Evolutionary conservation across 768 basidiomycete genomes (phyloP), one percentile per base, ranked within the genome.

Genomic region (Lactarius pseudohatsudake): DNA sequence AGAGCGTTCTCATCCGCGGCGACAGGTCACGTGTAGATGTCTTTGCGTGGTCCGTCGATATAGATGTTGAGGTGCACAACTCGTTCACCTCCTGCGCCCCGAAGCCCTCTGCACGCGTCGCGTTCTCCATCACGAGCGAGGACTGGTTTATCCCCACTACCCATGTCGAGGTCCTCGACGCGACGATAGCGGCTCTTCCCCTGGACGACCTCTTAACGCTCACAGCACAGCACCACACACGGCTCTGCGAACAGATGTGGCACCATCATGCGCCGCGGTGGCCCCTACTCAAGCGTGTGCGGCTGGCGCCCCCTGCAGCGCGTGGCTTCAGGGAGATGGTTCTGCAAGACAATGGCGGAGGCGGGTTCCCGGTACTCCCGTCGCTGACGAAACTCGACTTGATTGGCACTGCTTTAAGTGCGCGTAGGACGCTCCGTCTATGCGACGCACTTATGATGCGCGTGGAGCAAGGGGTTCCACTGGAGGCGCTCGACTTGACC

Each of bases 1-100:
- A 54, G 28, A 67, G 58, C 32, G 36, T 64, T 15, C 15, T 50
- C n/a, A 13, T 59, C 30, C 36, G 45, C 18, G 43, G 57, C 13
- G 32, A 34, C 7, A 10, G 18, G n/a, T 32, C 43, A 13, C 45
- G 22, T 9, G 15, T 43, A 16, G 34, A 59, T 5, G 45, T 64
- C 38, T 22, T 57, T 38, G 28, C 45, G 45, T 64, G 64, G 64
- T 28, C 56, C 7, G 57, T 18, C 6, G 57, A 47, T 36, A 15
- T 41, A 11, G 60, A 61, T 20, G 11, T 38, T 10, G 60, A 53
- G 5, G 4, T 53, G 3, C 4, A 13, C 26, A 2, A 22, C 50
- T 4, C 47, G 3, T 10, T 50, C 4, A 22, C 50, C n/a, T 15
- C 16, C 11, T 10, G 5, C 9, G 50, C 9, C 4, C 5, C n/a